Base-by-base conservation (phyloP, 2,329 filamentous ascomycete species). In the Hyphodiscus sp. region DNA sequence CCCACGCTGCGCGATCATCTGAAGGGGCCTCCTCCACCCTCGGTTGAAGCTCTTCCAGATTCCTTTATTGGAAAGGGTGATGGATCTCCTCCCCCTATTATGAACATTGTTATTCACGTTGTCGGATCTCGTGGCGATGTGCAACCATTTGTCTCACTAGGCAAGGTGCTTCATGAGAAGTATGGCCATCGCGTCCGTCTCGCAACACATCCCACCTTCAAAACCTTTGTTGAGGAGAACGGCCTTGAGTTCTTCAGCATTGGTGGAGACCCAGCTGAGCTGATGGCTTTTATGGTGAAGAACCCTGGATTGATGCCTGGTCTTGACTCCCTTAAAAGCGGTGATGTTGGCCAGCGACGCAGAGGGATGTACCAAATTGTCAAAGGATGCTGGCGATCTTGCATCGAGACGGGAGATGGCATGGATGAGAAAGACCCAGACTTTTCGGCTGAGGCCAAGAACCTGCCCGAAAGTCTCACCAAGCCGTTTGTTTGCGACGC, bases 261-360 rank as follows among this genome's bases (percentile, higher is more conserved):
- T 45, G 85, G 85, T 15, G 58, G 56, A 1, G 83, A 89, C 63
- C 86, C 86, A 0, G 78, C 81, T 1, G 79, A 86, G 63, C 73
- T 89, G 45, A 89, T 89, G 86, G 87, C 89, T 65, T 92, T 91
- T 65, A 92, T 92, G 89, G 89, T 92, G 45, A 90, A 90, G 69
- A 86, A 92, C 60, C 88, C 89, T 0, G 87, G 89, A 0, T 73
- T 94, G 41, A 87, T 94, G 82, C 89, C 89, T 1, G 85, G 85
- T 0, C 80, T 91, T 55, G 83, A 90, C 47, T 83, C 86, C 0
- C 70, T 94, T 45, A 81, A 81, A 55, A 85, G 78, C 58, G 89
- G 89, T 4, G 89, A 92, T 64, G 80, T 94, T 47, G 82, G 78
- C 38, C 85, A 83, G 68, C 77, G 87, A 29, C 77, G 89, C 19